Percentiles rank a stretch among this genome's conserved stretches.
Evolutionary conservation across 352 stramenopile genomes (phyloP).

Genomic region (Globisporangium apiculatum): DNA sequence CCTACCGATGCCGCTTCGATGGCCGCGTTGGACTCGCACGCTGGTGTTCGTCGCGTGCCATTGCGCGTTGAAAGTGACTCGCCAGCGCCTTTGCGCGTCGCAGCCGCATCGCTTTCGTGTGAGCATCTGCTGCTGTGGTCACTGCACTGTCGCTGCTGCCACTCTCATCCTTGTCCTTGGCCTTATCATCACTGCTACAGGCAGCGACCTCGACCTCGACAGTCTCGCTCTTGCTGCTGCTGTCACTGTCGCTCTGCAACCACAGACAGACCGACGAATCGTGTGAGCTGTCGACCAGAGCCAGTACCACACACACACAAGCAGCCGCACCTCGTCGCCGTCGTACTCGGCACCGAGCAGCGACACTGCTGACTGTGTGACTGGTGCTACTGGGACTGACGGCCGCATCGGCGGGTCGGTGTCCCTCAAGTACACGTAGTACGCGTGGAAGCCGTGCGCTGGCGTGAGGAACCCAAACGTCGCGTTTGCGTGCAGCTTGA

Average conservation of each 20-base stretch:
- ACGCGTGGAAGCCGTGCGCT: constrained; percentile 24
- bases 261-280: no score
- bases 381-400: background rate
- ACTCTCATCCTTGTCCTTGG: background rate
- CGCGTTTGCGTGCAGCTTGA: constrained; percentile 26
- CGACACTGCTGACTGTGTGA: background rate
- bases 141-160: constrained; percentile 3
- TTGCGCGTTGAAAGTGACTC: constrained; percentile 12
- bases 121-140: constrained; percentile 4
- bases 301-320: background rate
- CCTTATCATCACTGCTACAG: no score
- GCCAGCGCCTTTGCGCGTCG: constrained; percentile 15
- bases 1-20: no score
- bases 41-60: no score
- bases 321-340: constrained; percentile 4
- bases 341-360: constrained; percentile 36
- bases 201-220: no score
- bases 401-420: constrained; percentile 14
- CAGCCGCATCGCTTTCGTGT: constrained; percentile 16
- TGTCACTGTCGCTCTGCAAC: constrained; percentile 16
- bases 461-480: constrained; percentile 32
- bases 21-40: no score
- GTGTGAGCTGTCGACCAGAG: no score
- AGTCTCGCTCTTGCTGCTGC: no score
- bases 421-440: constrained; percentile 43